phyloP scores from a whole-genome alignment of 2,329 filamentous ascomycete genomes.

The Fusarium stilboides region DNA sequence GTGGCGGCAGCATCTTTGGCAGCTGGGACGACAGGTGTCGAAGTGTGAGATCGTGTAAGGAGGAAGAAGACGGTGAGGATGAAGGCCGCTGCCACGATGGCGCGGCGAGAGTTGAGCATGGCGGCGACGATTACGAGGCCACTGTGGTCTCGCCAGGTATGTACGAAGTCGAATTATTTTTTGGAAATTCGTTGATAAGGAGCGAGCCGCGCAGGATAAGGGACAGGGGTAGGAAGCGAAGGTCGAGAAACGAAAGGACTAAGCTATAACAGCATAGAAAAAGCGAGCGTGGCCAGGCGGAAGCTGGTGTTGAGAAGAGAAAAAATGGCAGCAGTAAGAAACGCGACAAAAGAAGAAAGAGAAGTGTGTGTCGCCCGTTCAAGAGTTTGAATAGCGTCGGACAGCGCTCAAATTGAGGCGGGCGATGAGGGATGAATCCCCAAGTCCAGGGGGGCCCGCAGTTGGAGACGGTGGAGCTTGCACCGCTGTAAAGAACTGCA shows the following conservation, averaged over 20 bases:
- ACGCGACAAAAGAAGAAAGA: constrained; percentile 30
- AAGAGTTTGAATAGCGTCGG: constrained; percentile 33
- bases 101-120: constrained; percentile 87
- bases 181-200: constrained; percentile 38
- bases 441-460: constrained; percentile 43
- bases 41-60: constrained; percentile 73
- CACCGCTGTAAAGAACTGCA: constrained; percentile 25
- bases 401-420: constrained; percentile 28
- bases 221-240: constrained; percentile 34
- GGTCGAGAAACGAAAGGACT: constrained; percentile 37
- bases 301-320: constrained; percentile 30
- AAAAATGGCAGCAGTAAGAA: constrained; percentile 28
- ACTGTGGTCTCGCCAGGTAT: constrained; percentile 34
- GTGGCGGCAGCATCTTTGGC: constrained; percentile 36
- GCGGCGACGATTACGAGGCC: constrained; percentile 56
- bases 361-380: constrained; percentile 23
- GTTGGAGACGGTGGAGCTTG: constrained; percentile 45
- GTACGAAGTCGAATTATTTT: constrained; percentile 33
- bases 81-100: constrained; percentile 78
- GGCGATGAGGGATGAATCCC: constrained; percentile 42
- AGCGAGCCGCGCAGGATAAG: constrained; percentile 39
- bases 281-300: constrained; percentile 37
- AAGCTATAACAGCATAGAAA: constrained; percentile 43
- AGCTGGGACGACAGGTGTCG: constrained; percentile 38
- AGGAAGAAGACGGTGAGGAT: constrained; percentile 80